Conservation (phyloP, 768 basidiomycete genomes). For the Kondoa subrosea region DNA sequence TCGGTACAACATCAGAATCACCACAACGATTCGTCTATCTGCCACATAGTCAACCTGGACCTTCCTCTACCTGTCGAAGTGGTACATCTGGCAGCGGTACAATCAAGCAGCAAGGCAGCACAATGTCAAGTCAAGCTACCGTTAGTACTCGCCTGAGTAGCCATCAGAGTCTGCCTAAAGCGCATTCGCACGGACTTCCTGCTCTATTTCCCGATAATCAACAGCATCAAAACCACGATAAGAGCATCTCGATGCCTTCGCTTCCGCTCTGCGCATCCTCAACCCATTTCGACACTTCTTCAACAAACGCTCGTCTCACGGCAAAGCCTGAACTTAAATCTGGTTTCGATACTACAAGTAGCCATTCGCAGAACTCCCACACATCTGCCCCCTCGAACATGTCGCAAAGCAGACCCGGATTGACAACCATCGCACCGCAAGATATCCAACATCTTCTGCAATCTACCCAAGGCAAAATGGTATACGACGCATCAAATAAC, state of each 20-base stretch:
- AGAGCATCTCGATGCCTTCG: too few species aligned
- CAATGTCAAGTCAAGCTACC: neutral
- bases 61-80: neutral
- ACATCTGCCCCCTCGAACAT: neutral
- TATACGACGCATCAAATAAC: conserved; percentile 30
- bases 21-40: neutral
- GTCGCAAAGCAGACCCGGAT: neutral
- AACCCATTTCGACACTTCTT: too few species aligned
- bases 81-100: neutral
- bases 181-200: too few species aligned
- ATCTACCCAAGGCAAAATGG: conserved; percentile 31
- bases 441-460: conserved; percentile 30
- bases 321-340: too few species aligned
- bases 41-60: neutral
- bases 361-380: neutral
- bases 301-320: too few species aligned
- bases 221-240: too few species aligned
- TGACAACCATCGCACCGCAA: conserved; percentile 31
- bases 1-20: neutral
- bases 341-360: too few species aligned
- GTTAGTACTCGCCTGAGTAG: neutral
- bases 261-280: too few species aligned
- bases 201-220: too few species aligned
- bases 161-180: neutral
- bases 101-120: neutral